Evolutionary conservation across 1,284 basidiomycete species (phyloP), one percentile per base, ranked within the genome.

Genomic region (Ustilago loliicola): DNA sequence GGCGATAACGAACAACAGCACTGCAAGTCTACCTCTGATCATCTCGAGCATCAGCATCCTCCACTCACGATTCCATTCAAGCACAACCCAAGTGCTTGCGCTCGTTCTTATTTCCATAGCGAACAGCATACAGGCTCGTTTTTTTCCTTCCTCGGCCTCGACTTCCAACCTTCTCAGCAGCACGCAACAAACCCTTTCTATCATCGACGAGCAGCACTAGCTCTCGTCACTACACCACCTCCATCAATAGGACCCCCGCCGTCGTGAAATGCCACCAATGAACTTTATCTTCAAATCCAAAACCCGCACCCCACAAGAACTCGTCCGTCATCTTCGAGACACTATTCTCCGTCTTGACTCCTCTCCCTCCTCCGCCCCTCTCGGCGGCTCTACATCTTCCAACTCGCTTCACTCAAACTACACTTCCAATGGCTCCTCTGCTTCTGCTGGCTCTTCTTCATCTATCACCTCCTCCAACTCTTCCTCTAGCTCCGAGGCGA

Each of bases 261-360:
- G 1, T 15, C 36, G 30, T 7, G 8, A 38, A 23, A 73, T 61
- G 61, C 25, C 71, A 42, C 62, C 59, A 3, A 86, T 86, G 85
- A 86, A 86, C 72, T 85, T 85, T 50, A 82, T 86, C 72, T 85
- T 86, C 78, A 85, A 84, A 64, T 59, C 75, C 32, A 83, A 84
- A 63, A 72, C 80, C 48, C 74, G 82, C 30, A 83, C 81, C 17
- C 84, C 84, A 15, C 66, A 77, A 25, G 85, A 86, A 45, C 75
- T 86, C 21, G 84, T 80, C 11, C 67, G 82, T 13, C 64, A 80
- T 45, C 58, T 86, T 21, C 72, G 80, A 53, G 85, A 86, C 6
- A 66, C 80, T 51, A 69, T 82, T 51, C 48, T 66, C 8, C 76
- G 83, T 2, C 75, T 86, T 27, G 85, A 85, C 15, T 54, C 76